Evolutionary conservation across 371 early-diverging fungal genomes (phyloP).

Genomic region (Umbelopsis sp.): DNA sequence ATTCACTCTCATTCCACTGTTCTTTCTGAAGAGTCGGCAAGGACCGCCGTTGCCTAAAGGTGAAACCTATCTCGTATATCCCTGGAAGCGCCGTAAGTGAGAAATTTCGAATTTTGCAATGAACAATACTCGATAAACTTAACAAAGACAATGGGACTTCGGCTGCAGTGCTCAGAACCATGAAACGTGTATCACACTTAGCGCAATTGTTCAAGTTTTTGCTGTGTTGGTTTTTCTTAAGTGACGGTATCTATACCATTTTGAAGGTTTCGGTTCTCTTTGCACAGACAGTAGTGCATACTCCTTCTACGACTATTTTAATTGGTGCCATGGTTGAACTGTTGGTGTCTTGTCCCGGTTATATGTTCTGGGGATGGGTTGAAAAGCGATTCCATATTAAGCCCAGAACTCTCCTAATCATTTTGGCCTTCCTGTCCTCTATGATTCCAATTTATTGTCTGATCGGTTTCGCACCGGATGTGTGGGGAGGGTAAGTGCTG

Average conservation of each 20-base stretch:
- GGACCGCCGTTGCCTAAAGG: constrained; percentile 59
- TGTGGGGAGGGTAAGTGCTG: constrained; percentile 7
- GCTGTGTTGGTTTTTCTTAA: constrained; percentile 16
- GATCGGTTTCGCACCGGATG: not conserved
- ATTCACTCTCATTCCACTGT: constrained; percentile 30
- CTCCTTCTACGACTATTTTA: not conserved
- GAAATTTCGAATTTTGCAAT: no score
- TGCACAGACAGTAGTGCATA: constrained; percentile 18
- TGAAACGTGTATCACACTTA: not conserved
- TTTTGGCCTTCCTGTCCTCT: not conserved
- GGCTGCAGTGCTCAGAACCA: constrained; percentile 4
- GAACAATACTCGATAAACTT: not conserved
- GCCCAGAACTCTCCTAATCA: not conserved
- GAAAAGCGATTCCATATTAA: constrained; percentile 7
- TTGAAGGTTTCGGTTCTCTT: constrained; percentile 17
- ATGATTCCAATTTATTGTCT: not conserved
- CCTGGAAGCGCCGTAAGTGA: constrained; percentile 43
- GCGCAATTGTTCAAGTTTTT: constrained; percentile 18
- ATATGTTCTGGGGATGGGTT: not conserved
- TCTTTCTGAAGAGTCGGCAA: constrained; percentile 52
- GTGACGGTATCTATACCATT: constrained; percentile 19
- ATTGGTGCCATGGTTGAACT: not conserved
- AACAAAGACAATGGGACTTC: not conserved
- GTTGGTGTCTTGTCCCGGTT: not conserved
- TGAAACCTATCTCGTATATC: constrained; percentile 46